Conservation (phyloP, 1,139 yeast genomes). For the Yamadazyma dendronema region DNA sequence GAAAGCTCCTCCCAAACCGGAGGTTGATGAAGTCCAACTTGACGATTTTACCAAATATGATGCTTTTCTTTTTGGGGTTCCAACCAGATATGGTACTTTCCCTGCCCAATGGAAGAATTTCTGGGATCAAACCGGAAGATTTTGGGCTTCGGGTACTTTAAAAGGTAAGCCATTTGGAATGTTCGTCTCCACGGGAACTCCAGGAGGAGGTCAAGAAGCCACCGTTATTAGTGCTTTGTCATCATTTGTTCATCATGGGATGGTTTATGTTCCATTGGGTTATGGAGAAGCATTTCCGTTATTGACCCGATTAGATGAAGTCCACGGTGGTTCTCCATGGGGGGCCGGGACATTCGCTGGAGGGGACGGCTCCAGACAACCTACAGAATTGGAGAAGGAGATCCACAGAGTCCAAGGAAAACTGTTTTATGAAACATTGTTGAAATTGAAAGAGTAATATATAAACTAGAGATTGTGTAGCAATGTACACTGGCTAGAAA, state of each 20-base stretch:
- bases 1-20: constrained; percentile 36
- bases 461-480: constrained; percentile 1
- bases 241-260: constrained; percentile 49
- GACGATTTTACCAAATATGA: constrained; percentile 41
- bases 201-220: constrained; percentile 48
- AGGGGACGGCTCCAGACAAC: constrained; percentile 47
- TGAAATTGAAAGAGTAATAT: constrained; percentile 6
- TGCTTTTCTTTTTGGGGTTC: constrained; percentile 49
- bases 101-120: constrained; percentile 48
- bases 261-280: constrained; percentile 51
- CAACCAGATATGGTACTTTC: constrained; percentile 48
- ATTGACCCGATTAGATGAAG: constrained; percentile 35
- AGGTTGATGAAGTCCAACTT: constrained; percentile 38
- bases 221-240: constrained; percentile 39
- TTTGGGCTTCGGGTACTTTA: constrained; percentile 49
- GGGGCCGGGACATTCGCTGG: constrained; percentile 54
- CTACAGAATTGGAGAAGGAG: constrained; percentile 38
- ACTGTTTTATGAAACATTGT: constrained; percentile 36
- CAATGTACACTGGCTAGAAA: too few species aligned
- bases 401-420: constrained; percentile 45
- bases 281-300: constrained; percentile 34
- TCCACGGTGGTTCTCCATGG: constrained; percentile 50
- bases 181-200: constrained; percentile 46
- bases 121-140: constrained; percentile 46
- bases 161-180: constrained; percentile 48